Conservation (phyloP, 352 stramenopile genomes). For the Globisporangium mamillatum region DNA sequence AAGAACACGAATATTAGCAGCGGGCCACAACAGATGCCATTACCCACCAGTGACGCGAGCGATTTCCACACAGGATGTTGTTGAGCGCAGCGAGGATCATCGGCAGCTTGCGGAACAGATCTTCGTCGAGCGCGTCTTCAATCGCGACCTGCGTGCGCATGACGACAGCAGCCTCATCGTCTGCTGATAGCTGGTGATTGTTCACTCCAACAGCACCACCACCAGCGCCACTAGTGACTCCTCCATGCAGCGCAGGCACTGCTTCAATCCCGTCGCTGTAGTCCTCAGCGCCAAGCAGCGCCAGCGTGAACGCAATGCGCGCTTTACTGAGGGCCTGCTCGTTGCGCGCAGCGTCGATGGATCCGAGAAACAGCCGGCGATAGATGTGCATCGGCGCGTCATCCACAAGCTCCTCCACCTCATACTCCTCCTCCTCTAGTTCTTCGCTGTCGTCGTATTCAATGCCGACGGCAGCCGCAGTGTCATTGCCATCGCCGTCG, state of each 20-base stretch:
- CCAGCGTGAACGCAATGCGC: conserved; percentile 40
- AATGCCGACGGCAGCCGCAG: background rate
- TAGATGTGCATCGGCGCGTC: conserved; percentile 56
- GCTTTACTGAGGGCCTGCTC: conserved; percentile 24
- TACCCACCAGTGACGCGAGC: too few species aligned
- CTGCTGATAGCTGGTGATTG: background rate
- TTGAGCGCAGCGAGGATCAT: conserved; percentile 35
- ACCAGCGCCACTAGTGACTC: background rate
- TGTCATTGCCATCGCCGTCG: background rate
- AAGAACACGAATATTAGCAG: background rate
- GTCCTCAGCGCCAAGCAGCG: conserved; percentile 29
- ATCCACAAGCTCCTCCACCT: conserved; percentile 58
- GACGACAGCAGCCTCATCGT: conserved; percentile 3
- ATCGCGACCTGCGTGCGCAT: conserved; percentile 32
- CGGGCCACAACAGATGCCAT: too few species aligned
- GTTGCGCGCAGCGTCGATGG: conserved; percentile 68
- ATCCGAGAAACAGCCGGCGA: conserved; percentile 50
- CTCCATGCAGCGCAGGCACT: background rate
- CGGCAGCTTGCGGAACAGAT: conserved; percentile 44
- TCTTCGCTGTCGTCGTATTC: background rate
- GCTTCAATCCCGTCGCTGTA: background rate
- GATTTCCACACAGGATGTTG: background rate
- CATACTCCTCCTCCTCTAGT: conserved; percentile 41
- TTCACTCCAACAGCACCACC: background rate
- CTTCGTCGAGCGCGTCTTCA: conserved; percentile 53